Evolutionary conservation across 495 filamentous ascomycete species (phyloP).

Genomic region (Neurospora sp.): DNA sequence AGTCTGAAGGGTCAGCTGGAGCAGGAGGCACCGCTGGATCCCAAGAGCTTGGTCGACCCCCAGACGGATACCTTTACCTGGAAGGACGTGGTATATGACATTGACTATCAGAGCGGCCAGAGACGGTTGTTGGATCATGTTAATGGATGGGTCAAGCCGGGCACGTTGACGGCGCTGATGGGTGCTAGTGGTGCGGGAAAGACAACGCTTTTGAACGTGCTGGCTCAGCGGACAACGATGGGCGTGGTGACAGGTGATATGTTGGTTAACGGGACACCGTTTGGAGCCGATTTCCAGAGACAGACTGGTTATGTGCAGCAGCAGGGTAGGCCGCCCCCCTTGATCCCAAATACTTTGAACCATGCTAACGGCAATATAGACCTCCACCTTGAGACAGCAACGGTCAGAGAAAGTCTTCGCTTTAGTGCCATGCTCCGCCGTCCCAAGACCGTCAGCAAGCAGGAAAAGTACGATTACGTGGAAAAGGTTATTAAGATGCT

Average conservation of each 20-base stretch:
- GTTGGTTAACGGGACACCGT: slow-evolving; percentile 57
- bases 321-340: slow-evolving; percentile 40
- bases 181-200: slow-evolving; percentile 77
- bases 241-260: slow-evolving; percentile 67
- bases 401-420: slow-evolving; percentile 67
- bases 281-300: slow-evolving; percentile 65
- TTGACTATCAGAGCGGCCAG: slow-evolving; percentile 53
- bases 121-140: slow-evolving; percentile 54
- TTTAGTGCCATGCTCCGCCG: slow-evolving; percentile 78
- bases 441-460: slow-evolving; percentile 47
- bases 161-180: slow-evolving; percentile 69
- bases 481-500: slow-evolving; percentile 83
- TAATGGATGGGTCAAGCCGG: slow-evolving; percentile 69
- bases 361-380: slow-evolving; percentile 26
- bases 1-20: not conserved
- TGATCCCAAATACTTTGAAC: not conserved
- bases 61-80: slow-evolving; percentile 50
- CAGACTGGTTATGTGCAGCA: slow-evolving; percentile 88
- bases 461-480: slow-evolving; percentile 73
- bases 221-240: slow-evolving; percentile 63
- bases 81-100: slow-evolving; percentile 51
- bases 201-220: slow-evolving; percentile 51
- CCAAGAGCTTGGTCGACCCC: slow-evolving; percentile 26
- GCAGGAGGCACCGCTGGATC: slow-evolving; percentile 14
- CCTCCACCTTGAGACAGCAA: slow-evolving; percentile 68